These are phyloP conservation scores for Fusarium torulosum DNA, from an alignment of 2,329 filamentous ascomycete species.

Conservation along the genomic window DNA sequence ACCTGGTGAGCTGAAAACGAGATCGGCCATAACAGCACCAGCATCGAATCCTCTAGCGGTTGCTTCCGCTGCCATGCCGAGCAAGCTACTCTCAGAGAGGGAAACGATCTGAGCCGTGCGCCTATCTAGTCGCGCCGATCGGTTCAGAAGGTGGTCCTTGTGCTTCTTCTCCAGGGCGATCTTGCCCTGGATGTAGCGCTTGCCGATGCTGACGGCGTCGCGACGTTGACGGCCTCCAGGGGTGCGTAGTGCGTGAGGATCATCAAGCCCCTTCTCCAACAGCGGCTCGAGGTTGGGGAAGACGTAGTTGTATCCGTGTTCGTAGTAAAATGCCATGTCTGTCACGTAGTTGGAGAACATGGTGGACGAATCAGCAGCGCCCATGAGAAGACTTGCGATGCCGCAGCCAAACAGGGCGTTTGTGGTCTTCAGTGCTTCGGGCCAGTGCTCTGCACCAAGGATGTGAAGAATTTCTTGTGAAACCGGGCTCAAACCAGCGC, in stretches of 20 bases:
- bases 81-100: conserved; percentile 40
- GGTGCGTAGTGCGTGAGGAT: conserved; percentile 38
- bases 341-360: conserved; percentile 47
- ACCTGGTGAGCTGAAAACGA: conserved; percentile 45
- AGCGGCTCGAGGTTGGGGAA: conserved; percentile 40
- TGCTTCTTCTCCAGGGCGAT: conserved; percentile 41
- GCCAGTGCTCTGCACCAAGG: conserved; percentile 39
- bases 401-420: conserved; percentile 44
- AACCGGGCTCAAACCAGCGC: conserved; percentile 33
- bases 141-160: conserved; percentile 34
- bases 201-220: conserved; percentile 39
- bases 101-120: conserved; percentile 43
- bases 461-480: conserved; percentile 28
- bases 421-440: conserved; percentile 42
- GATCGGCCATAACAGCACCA: conserved; percentile 41
- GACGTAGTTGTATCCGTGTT: conserved; percentile 46
- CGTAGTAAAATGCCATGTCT: conserved; percentile 44
- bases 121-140: conserved; percentile 35
- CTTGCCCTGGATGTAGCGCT: conserved; percentile 43
- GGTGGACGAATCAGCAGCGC: conserved; percentile 37
- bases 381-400: conserved; percentile 44
- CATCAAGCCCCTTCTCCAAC: conserved; percentile 31
- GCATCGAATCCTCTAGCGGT: conserved; percentile 40
- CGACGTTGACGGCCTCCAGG: conserved; percentile 37
- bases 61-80: conserved; percentile 44